These are phyloP conservation scores for Scutellaria minor DNA, from an alignment of 257 asterid species.

Conservation along the genomic window DNA sequence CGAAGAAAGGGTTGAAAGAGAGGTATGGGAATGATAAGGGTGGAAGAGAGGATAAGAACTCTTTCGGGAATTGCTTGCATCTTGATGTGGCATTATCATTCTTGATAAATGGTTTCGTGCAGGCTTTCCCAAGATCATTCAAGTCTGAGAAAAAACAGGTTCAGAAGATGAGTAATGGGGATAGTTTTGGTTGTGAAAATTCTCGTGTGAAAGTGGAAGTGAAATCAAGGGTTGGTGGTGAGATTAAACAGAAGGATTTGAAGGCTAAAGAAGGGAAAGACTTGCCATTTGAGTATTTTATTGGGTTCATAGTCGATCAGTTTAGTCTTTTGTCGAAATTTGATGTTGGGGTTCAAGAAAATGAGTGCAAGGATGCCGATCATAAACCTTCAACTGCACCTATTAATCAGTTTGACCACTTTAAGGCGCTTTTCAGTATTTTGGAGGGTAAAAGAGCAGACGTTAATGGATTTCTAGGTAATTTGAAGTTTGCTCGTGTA, in stretches of 20 bases:
- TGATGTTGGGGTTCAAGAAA: conserved; percentile 56
- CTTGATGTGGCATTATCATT: conserved; percentile 67
- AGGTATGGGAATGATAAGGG: conserved; percentile 50
- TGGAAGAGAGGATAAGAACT: conserved; percentile 50
- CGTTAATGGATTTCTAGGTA: conserved; percentile 74
- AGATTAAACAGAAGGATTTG: conserved; percentile 46
- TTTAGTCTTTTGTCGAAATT: conserved; percentile 67
- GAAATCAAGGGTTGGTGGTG: conserved; percentile 37
- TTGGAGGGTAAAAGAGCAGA: conserved; percentile 91
- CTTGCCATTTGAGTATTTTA: conserved; percentile 63
- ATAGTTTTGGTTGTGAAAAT: conserved; percentile 34
- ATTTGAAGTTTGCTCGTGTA: conserved; percentile 86
- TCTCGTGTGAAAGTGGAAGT: conserved; percentile 35
- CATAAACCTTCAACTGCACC: conserved; percentile 36
- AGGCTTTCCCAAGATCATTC: conserved; percentile 71
- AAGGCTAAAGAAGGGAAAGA: conserved; percentile 59
- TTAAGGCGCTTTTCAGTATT: conserved; percentile 57
- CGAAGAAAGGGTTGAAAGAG: conserved; percentile 64
- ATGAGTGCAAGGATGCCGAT: conserved; percentile 46
- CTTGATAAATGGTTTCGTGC: conserved; percentile 68
- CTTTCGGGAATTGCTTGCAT: conserved; percentile 62
- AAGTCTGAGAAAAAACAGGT: conserved; percentile 60
- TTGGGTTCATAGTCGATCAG: conserved; percentile 79
- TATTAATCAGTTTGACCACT: conserved; percentile 59
- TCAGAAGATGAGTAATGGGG: conserved; percentile 49